Percentiles rank a stretch among this genome's conserved stretches.
phyloP scores from a whole-genome alignment of 495 filamentous ascomycete species.

The Coniosporium apollinis region DNA sequence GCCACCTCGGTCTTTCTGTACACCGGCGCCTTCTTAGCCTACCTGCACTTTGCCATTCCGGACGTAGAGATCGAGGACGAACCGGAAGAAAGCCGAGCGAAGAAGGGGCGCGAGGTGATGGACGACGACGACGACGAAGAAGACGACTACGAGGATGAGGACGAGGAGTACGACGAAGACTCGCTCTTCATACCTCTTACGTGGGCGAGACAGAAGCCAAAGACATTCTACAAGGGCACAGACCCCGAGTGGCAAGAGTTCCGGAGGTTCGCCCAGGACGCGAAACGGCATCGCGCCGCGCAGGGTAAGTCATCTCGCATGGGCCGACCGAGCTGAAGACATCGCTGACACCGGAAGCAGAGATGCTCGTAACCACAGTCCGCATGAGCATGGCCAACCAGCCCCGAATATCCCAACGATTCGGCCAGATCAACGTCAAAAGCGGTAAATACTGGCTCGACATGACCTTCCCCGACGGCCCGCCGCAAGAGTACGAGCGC shows the following conservation, averaged over 20 bases:
- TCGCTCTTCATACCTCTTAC: constrained; percentile 47
- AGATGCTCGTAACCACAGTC: constrained; percentile 35
- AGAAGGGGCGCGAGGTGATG: constrained; percentile 3
- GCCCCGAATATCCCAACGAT: constrained; percentile 15
- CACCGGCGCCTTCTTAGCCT: constrained; percentile 5
- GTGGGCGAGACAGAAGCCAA: constrained; percentile 32
- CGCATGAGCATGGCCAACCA: constrained; percentile 9
- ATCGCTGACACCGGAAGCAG: no score
- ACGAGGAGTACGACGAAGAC: constrained; percentile 18
- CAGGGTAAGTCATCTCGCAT: constrained; percentile 36
- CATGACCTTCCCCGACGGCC: constrained; percentile 38
- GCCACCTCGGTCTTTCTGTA: constrained; percentile 5
- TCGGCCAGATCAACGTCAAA: constrained; percentile 35
- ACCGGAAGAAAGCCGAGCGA: constrained; percentile 7
- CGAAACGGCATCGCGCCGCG: constrained; percentile 28
- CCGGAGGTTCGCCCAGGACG: constrained; percentile 37
- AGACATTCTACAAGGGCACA: constrained; percentile 36
- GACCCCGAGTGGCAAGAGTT: constrained; percentile 63
- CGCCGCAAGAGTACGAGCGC: constrained; percentile 42
- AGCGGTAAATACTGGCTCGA: constrained; percentile 40
- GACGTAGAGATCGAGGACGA: constrained; percentile 12
- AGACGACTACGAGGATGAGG: constrained; percentile 8
- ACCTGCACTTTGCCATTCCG: constrained; percentile 6
- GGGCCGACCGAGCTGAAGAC: no score
- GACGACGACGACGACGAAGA: constrained; percentile 9